Percentiles rank a stretch among this genome's conserved stretches.
These are phyloP conservation scores for Ilex aquifolium DNA, from an alignment of 257 asterid species.

Conservation along the genomic window DNA sequence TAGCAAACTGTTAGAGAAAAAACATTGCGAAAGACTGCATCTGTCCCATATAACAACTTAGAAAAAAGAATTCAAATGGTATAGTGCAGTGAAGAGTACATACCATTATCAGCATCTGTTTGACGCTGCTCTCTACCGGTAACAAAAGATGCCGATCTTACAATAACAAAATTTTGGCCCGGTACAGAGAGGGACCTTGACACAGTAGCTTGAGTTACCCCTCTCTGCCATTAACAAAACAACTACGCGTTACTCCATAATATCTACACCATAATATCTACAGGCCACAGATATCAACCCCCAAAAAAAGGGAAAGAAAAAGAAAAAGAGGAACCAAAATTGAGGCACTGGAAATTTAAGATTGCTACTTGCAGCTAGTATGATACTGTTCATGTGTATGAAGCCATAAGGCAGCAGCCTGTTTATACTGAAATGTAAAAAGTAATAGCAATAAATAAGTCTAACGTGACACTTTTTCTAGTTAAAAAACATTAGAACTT, in stretches of 20 bases:
- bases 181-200: conserved; percentile 93
- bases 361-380: background rate
- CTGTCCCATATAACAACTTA: background rate
- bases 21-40: background rate
- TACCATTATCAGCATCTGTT: conserved; percentile 55
- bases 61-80: background rate
- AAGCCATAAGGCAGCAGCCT: background rate
- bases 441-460: too few relatives aligned
- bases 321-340: background rate
- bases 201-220: conserved; percentile 38
- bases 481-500: too few relatives aligned
- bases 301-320: background rate
- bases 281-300: background rate
- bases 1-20: background rate
- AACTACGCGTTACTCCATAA: background rate
- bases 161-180: conserved; percentile 54
- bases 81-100: conserved; percentile 16
- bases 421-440: too few relatives aligned
- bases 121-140: conserved; percentile 41
- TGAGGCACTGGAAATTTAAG: background rate
- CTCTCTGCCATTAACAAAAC: conserved; percentile 32
- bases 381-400: background rate
- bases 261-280: too few relatives aligned
- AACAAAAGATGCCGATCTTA: conserved; percentile 68
- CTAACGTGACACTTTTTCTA: too few relatives aligned